Evolutionary conservation across 2,329 filamentous ascomycete species (phyloP).

Genomic region (Hypoxylon sp.): DNA sequence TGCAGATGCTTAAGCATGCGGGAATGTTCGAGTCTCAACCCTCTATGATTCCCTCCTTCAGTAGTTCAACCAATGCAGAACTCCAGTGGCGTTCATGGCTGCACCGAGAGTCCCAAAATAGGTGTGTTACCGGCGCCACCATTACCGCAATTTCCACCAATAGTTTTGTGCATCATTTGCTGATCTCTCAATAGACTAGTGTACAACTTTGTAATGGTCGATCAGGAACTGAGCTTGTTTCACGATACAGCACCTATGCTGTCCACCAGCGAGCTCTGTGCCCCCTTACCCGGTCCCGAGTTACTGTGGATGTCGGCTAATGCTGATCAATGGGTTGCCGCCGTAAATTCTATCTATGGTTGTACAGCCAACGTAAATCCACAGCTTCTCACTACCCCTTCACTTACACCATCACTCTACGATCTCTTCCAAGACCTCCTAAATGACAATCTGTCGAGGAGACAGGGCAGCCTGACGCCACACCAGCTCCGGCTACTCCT

Average conservation of each 20-base stretch:
- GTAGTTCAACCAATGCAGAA: conserved; percentile 61
- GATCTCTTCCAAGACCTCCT: conserved; percentile 79
- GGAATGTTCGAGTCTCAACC: conserved; percentile 73
- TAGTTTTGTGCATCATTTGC: conserved; percentile 32
- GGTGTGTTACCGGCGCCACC: conserved; percentile 60
- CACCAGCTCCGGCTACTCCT: conserved; percentile 76
- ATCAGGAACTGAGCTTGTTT: conserved; percentile 79
- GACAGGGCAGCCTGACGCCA: conserved; percentile 62
- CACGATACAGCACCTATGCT: conserved; percentile 75
- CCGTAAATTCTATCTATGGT: conserved; percentile 72
- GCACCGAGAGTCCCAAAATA: conserved; percentile 73
- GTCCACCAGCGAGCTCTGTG: conserved; percentile 74
- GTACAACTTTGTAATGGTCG: conserved; percentile 83
- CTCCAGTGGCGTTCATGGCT: conserved; percentile 76
- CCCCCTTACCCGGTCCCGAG: conserved; percentile 74
- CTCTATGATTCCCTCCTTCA: conserved; percentile 61
- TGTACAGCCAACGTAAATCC: conserved; percentile 65
- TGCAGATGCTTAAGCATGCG: conserved; percentile 77
- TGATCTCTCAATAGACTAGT: conserved; percentile 67
- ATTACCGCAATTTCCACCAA: conserved; percentile 29
- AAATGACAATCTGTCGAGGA: conserved; percentile 71
- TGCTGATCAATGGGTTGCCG: conserved; percentile 71
- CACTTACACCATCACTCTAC: conserved; percentile 70
- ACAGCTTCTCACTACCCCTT: conserved; percentile 66
- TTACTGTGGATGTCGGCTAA: conserved; percentile 73